Evolutionary conservation across 2,329 filamentous ascomycete genomes (phyloP).

Genomic region (Neopestalotiopsis rosae): DNA sequence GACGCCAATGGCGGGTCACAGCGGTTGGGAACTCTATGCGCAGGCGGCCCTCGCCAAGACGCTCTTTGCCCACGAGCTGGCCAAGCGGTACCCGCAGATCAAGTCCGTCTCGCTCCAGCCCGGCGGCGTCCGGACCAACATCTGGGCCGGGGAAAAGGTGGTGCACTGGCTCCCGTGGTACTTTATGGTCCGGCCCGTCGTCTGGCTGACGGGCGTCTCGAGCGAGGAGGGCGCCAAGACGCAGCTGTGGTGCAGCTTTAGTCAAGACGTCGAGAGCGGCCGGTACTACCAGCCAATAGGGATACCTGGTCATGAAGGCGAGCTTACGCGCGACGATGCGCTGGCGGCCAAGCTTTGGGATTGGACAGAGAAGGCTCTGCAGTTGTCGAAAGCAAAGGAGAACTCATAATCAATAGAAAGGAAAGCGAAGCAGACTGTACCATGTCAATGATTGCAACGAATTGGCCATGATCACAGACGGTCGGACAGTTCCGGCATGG

Average conservation of each 20-base stretch:
- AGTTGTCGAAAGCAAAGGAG: background rate
- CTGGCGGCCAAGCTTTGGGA: constrained; percentile 31
- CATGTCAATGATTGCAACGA: no score
- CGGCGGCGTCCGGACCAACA: constrained; percentile 27
- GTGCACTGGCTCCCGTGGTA: constrained; percentile 36
- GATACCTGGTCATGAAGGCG: constrained; percentile 24
- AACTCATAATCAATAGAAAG: no score
- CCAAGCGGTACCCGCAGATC: constrained; percentile 21
- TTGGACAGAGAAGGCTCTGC: constrained; percentile 34
- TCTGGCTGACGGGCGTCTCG: constrained; percentile 18
- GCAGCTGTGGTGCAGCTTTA: constrained; percentile 43
- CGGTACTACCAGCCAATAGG: constrained; percentile 41
- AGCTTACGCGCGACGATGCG: constrained; percentile 23
- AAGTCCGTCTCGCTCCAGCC: constrained; percentile 17
- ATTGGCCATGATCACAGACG: no score
- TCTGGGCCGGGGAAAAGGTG: constrained; percentile 45
- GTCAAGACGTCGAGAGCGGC: constrained; percentile 31
- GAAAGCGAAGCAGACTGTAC: no score
- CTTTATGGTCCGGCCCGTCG: constrained; percentile 17
- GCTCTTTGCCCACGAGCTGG: constrained; percentile 20
- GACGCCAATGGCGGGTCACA: background rate
- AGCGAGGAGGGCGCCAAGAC: constrained; percentile 41
- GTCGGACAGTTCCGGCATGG: no score
- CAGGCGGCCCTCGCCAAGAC: constrained; percentile 39
- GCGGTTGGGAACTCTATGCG: constrained; percentile 39